Percentiles rank a stretch among this genome's conserved stretches.
Evolutionary conservation across 2,329 filamentous ascomycete species (phyloP).

Genomic region (Raffaelea albimanens): DNA sequence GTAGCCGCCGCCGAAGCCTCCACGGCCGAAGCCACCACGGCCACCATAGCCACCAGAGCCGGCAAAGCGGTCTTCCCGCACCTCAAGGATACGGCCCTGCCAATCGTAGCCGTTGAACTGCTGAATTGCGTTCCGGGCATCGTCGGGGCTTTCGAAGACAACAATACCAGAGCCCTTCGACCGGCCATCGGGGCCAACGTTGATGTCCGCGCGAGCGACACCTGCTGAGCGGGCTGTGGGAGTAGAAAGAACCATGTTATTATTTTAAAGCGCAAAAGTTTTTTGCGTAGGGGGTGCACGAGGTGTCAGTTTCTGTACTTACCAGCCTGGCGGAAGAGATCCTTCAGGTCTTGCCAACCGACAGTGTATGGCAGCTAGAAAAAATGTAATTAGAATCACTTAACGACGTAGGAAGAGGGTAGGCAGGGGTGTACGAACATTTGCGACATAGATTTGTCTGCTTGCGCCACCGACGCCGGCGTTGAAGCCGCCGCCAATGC

Average conservation of each 20-base stretch:
- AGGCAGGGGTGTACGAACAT: constrained; percentile 62
- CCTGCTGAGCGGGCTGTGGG: constrained; percentile 54
- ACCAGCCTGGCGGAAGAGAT: constrained; percentile 97
- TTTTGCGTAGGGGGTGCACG: no score
- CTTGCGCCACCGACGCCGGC: constrained; percentile 49
- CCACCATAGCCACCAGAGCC: constrained; percentile 43
- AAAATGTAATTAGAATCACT: neutral
- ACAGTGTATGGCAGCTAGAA: constrained; percentile 87
- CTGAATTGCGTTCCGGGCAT: constrained; percentile 90
- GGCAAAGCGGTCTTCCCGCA: constrained; percentile 92
- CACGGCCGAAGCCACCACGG: constrained; percentile 49
- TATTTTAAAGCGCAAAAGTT: no score
- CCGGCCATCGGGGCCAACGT: constrained; percentile 80
- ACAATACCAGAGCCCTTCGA: constrained; percentile 97
- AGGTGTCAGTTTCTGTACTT: constrained; percentile 29
- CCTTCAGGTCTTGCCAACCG: constrained; percentile 98
- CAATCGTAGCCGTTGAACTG: constrained; percentile 99
- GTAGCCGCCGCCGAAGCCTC: constrained; percentile 40
- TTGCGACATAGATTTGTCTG: constrained; percentile 93
- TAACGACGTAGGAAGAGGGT: neutral
- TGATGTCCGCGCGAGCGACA: constrained; percentile 91
- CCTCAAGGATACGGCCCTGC: constrained; percentile 88
- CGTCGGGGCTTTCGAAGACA: constrained; percentile 88
- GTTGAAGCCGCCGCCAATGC: constrained; percentile 47
- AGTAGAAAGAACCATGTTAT: neutral